phyloP scores from a whole-genome alignment of 352 stramenopile genomes.

The Globisporangium sylvaticum region DNA sequence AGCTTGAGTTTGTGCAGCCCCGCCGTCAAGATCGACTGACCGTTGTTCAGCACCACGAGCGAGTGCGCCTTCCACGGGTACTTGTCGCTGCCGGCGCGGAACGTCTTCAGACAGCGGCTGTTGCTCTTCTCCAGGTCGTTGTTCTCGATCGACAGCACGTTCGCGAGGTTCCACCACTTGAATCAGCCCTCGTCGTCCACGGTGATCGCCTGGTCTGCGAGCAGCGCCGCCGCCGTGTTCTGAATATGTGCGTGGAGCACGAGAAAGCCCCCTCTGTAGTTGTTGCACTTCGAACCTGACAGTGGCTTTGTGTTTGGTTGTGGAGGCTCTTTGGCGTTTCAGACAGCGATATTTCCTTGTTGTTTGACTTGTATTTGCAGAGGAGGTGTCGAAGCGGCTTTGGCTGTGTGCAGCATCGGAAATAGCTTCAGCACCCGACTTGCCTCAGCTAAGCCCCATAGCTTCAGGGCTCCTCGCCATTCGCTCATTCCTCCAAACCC shows the following conservation, averaged over 20 bases:
- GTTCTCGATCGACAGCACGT: conserved; percentile 61
- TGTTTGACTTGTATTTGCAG: too few relatives aligned
- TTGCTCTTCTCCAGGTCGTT: conserved; percentile 50
- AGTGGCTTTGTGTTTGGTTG: not conserved
- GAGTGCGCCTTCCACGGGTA: conserved; percentile 71
- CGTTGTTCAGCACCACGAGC: conserved; percentile 57
- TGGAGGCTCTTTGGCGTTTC: conserved; percentile 2
- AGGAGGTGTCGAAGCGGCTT: not conserved
- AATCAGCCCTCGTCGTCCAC: conserved; percentile 82
- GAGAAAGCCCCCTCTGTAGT: too few relatives aligned
- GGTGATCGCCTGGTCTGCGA: conserved; percentile 65
- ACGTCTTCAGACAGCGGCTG: conserved; percentile 63
- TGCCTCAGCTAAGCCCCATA: not conserved
- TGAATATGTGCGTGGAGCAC: too few relatives aligned
- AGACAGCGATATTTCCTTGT: too few relatives aligned
- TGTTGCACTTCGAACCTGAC: too few relatives aligned
- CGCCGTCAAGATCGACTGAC: conserved; percentile 50
- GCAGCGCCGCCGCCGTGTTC: conserved; percentile 54
- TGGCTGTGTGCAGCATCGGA: not conserved
- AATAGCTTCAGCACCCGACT: conserved; percentile 4
- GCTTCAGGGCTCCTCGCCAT: not conserved
- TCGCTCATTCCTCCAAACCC: not conserved
- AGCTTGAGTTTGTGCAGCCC: conserved; percentile 71
- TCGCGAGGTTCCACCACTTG: conserved; percentile 75
- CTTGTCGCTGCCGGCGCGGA: conserved; percentile 62